Base-by-base conservation (phyloP, 1,284 basidiomycete genomes). In the Naganishia sp. region DNA sequence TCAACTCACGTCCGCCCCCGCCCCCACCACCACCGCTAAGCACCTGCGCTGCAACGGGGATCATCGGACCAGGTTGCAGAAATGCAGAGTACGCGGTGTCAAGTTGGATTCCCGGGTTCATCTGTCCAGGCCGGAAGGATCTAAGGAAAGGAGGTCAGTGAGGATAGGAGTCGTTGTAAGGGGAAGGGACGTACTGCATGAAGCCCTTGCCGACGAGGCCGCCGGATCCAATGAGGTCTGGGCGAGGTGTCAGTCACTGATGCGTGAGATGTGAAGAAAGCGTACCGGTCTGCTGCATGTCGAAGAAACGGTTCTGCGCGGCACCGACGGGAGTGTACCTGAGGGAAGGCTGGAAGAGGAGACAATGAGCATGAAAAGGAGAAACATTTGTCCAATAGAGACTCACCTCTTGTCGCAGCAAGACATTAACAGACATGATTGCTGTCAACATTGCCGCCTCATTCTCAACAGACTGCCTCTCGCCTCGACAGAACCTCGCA, bases 61-160 rank as follows among this genome's bases (percentile, higher is more conserved):
- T 52, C 15, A 80, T 70, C 43, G 68, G 70, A 5, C 79, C 79
- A 6, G 75, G 68, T 49, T 73, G 68, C 63, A 78, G 70, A 65
- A 81, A 77, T 3, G 79, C 78, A 2, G 77, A 77, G 70, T 77
- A 78, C 1, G 79, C 79, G 23, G 74, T 77, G 71, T 80, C 77
- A 50, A 80, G 69, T 74, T 77, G 76, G 32, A 75, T 66, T 6
- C 73, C 73, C 0, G 73, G 74, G 32, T 70, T 39, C 11, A 71
- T 72, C 43, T 67, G 49, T 17, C 75, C 75, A 31, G 70, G 73
- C 28, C 77, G 75, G 74, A 76, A 76, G 0, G 76, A 77, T 67
- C 75, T 76, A 53, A 4, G 2, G 11, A 21, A 31, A 58, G 15
- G n/a, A 62, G 49, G 66, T 55, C 23, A 49, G 10, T n/a, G 39